A percentile compares a stretch with the other conserved stretches of the same genome.
phyloP scores from a whole-genome alignment of 2,329 filamentous ascomycete genomes.

The Ceratocystis destructans region DNA sequence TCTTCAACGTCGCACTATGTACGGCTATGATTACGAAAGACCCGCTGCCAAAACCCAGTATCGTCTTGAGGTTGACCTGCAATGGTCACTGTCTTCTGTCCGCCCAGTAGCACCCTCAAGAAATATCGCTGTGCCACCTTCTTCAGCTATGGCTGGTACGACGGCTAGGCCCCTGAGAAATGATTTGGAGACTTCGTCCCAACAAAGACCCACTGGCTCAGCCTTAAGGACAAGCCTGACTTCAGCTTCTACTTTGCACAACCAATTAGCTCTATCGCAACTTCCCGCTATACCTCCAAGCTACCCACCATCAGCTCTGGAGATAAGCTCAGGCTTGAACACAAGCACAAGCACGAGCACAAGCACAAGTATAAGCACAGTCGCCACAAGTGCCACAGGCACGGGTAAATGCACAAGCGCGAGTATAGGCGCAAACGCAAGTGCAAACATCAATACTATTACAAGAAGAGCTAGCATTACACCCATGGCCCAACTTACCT shows the following conservation, averaged over 20 bases:
- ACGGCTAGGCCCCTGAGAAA: neutral
- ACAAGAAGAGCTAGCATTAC: no score
- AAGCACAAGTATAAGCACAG: neutral
- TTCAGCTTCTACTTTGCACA: neutral
- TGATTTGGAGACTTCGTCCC: neutral
- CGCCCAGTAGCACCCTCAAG: neutral
- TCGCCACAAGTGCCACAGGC: neutral
- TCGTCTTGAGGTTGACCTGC: slow-evolving; percentile 6
- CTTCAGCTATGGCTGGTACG: neutral
- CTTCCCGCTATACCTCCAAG: neutral
- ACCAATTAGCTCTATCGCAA: neutral
- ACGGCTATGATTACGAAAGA: slow-evolving; percentile 15
- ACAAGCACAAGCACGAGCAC: neutral
- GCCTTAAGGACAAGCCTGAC: neutral
- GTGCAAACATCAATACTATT: no score
- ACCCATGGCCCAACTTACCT: no score
- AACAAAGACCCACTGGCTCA: neutral
- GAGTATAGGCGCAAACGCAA: no score
- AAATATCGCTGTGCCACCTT: neutral
- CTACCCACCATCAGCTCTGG: neutral
- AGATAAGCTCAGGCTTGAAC: neutral
- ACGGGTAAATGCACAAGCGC: neutral
- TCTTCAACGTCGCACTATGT: slow-evolving; percentile 1
- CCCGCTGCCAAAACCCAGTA: slow-evolving; percentile 3
- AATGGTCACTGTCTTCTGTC: slow-evolving; percentile 4